Percentiles rank a stretch among this genome's conserved stretches.
phyloP scores from a whole-genome alignment of 345 rosid species.

The Cardiospermum halicacabum region DNA sequence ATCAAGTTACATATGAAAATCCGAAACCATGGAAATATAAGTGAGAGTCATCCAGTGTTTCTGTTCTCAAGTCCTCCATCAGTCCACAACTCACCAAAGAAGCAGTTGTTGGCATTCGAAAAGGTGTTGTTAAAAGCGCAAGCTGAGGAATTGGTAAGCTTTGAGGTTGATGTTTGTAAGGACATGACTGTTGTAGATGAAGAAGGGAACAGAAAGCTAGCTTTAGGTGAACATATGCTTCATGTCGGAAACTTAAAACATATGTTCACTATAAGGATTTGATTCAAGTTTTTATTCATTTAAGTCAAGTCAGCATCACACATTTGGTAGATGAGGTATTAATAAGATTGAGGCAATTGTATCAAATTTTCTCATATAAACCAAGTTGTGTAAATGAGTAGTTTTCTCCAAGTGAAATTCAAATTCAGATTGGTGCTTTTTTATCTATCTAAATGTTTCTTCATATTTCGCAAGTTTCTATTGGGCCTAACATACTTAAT shows the following conservation, averaged over 20 bases:
- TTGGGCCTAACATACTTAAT: too few relatives aligned
- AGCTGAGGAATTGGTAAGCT: constrained; percentile 35
- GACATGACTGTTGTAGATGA: constrained; percentile 79
- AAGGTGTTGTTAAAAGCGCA: constrained; percentile 44
- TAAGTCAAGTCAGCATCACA: constrained; percentile 2
- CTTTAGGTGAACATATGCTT: constrained; percentile 60
- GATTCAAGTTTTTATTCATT: constrained; percentile 18
- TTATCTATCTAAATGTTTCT: not conserved
- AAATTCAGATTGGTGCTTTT: not conserved
- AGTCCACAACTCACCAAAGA: constrained; percentile 58
- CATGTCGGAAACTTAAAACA: constrained; percentile 73
- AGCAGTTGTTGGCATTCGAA: constrained; percentile 66
- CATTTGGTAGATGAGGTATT: not conserved
- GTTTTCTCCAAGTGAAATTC: not conserved
- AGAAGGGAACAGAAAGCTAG: constrained; percentile 50
- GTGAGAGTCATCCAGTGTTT: constrained; percentile 71
- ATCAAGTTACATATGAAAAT: constrained; percentile 54
- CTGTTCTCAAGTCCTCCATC: constrained; percentile 67
- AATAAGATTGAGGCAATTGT: constrained; percentile 17
- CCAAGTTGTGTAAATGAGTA: not conserved
- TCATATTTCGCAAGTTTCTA: too few relatives aligned
- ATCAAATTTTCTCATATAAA: constrained; percentile 11
- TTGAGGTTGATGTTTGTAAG: constrained; percentile 65
- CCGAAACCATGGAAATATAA: constrained; percentile 38
- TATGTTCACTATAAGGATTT: constrained; percentile 47